Evolutionary conservation across 2,329 filamentous ascomycete species (phyloP).

Genomic region (Tolypocladium capitatum): DNA sequence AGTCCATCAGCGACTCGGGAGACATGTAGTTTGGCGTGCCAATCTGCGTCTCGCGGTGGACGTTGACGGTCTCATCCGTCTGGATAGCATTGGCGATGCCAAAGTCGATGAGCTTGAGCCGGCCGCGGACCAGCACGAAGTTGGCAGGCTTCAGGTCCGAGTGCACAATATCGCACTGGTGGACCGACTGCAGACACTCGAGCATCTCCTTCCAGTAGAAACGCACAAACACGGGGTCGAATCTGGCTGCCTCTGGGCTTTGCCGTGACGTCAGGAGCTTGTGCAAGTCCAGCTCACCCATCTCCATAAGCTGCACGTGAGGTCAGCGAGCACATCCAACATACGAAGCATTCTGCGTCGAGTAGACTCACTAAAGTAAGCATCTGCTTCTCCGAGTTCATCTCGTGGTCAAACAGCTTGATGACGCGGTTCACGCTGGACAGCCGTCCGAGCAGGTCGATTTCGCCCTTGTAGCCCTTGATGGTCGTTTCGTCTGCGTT

Average conservation of each 20-base stretch:
- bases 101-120: conserved; percentile 93
- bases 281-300: conserved; percentile 87
- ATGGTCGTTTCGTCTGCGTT: conserved; percentile 77
- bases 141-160: conserved; percentile 96
- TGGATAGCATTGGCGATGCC: conserved; percentile 97
- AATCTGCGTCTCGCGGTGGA: conserved; percentile 88
- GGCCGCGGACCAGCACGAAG: conserved; percentile 82
- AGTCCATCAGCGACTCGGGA: conserved; percentile 83
- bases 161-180: conserved; percentile 85
- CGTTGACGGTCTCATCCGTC: conserved; percentile 89
- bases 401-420: conserved; percentile 78
- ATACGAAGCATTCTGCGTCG: no score
- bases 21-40: conserved; percentile 99
- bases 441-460: conserved; percentile 74
- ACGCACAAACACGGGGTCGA: conserved; percentile 86
- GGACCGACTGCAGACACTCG: conserved; percentile 81
- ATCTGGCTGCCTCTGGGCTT: conserved; percentile 57
- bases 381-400: conserved; percentile 83
- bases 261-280: conserved; percentile 65
- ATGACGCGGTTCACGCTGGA: conserved; percentile 82
- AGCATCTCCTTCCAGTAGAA: conserved; percentile 99
- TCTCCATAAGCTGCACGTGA: conserved; percentile 69
- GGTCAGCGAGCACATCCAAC: neutral
- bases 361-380: conserved; percentile 59
- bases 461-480: conserved; percentile 85